Base-by-base conservation (phyloP, 306 rosid species). In the Echinosophora koreensis region DNA sequence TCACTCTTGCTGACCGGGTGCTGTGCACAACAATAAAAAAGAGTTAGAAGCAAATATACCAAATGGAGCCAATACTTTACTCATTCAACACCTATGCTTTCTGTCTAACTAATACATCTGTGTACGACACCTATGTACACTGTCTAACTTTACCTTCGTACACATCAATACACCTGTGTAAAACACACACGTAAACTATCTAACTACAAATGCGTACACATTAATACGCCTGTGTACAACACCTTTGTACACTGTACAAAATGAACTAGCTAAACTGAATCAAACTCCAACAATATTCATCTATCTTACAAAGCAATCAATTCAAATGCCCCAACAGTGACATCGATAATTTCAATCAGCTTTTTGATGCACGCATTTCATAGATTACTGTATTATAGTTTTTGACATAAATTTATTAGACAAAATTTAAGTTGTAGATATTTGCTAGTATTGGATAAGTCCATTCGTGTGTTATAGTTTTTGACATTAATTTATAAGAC, bases 1-100 rank as follows among this genome's bases (percentile, higher is more conserved):
- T 95, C 97, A 66, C 97, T 91, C 81, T 90, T 87, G 88, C 74
- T 66, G 47, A 92, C 97, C 6, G 76, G 77, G 62, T 80, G 85
- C 97, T 95, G 97, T 52, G 22, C 38, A 79, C 73, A 47, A 55
- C 56, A 81, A 77, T 32, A 63, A 28, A 68, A 37, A 55, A 1
- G 65, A 58, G 76, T 74, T 62, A 84, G 72, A 17, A 13, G 11
- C 3, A 18, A 44, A 74, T 13, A 15, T 27, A 22, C 5, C 44
- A 47, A 52, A 65, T 27, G 1, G 34, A 80, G 34, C 8, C 50
- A 47, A 69, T 10, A 59, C 15, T 50, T 62, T 35, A 68, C 13
- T 78, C 49, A 63, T 37, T 22, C 22, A 1, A 22, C 22, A 22
- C 22, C 22, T 22, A 22, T 22, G 22, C 22, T 0, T 22, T 22